These are phyloP conservation scores for Pyricularia sp. DNA, from an alignment of 2,329 filamentous ascomycete species.

Conservation along the genomic window DNA sequence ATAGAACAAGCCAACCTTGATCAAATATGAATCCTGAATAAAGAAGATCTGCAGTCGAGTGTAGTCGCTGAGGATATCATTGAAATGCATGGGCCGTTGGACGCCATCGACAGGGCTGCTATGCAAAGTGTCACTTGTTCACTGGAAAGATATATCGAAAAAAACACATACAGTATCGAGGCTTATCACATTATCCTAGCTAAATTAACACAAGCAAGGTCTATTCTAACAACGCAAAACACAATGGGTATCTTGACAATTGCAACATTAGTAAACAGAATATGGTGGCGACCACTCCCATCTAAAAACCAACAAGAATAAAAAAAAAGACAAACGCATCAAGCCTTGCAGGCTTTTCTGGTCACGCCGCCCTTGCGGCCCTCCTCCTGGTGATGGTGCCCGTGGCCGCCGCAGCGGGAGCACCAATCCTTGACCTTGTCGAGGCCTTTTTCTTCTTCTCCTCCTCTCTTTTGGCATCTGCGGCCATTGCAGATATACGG, in stretches of 20 bases:
- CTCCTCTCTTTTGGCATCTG: background rate
- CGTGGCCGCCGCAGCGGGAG: background rate
- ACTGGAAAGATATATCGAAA: background rate
- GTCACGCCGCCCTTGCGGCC: background rate
- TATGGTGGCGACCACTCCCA: background rate
- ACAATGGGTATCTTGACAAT: constrained; percentile 2
- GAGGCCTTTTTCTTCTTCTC: background rate
- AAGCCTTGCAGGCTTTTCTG: background rate
- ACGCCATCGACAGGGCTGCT: background rate
- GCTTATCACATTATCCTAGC: background rate
- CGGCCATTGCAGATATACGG: background rate
- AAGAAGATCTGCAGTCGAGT: too few relatives aligned
- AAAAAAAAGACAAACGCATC: background rate
- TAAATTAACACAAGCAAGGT: background rate
- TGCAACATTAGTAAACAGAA: background rate
- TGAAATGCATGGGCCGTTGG: background rate
- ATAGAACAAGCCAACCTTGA: too few relatives aligned
- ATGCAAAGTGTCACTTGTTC: background rate
- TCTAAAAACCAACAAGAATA: background rate
- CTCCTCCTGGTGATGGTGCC: constrained; percentile 3
- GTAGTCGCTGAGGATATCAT: too few relatives aligned
- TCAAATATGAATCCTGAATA: too few relatives aligned
- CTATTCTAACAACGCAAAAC: constrained; percentile 1
- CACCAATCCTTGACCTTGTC: background rate
- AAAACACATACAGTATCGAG: background rate